A percentile compares a stretch with the other conserved stretches of the same genome.
phyloP scores from a whole-genome alignment of 2,329 filamentous ascomycete genomes.

The Epichloe coenophiala region DNA sequence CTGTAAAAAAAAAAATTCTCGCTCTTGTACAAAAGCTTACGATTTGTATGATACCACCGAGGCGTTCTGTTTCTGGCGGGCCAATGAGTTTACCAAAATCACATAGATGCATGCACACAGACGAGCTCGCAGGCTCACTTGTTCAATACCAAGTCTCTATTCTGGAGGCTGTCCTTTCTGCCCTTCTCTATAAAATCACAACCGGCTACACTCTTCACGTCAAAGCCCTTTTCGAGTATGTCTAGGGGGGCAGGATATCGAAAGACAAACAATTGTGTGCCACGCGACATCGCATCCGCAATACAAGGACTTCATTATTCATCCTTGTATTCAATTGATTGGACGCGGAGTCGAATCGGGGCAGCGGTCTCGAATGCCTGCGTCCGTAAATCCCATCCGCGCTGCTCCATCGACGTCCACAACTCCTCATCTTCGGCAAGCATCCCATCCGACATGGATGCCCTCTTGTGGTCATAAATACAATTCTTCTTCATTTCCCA shows the following conservation, averaged over 20 bases:
- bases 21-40: neutral
- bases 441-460: conserved; percentile 4
- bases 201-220: too few relatives aligned
- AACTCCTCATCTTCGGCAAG: conserved; percentile 10
- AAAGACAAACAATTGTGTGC: too few relatives aligned
- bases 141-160: neutral
- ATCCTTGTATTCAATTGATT: conserved; percentile 13
- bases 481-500: conserved; percentile 16
- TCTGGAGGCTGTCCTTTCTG: neutral
- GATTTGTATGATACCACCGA: conserved; percentile 11
- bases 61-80: conserved; percentile 10
- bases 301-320: conserved; percentile 5
- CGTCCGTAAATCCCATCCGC: conserved; percentile 22
- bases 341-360: conserved; percentile 19
- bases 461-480: conserved; percentile 8
- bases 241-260: neutral
- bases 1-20: neutral
- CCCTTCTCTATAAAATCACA: neutral
- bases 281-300: too few relatives aligned
- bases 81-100: neutral
- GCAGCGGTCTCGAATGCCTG: conserved; percentile 24
- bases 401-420: conserved; percentile 14
- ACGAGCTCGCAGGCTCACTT: neutral
- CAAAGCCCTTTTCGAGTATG: neutral
- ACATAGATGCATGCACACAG: neutral